A percentile compares a stretch with the other conserved stretches of the same genome.
Conservation (phyloP, 352 stramenopile species). For the Blastocystis sp. region DNA sequence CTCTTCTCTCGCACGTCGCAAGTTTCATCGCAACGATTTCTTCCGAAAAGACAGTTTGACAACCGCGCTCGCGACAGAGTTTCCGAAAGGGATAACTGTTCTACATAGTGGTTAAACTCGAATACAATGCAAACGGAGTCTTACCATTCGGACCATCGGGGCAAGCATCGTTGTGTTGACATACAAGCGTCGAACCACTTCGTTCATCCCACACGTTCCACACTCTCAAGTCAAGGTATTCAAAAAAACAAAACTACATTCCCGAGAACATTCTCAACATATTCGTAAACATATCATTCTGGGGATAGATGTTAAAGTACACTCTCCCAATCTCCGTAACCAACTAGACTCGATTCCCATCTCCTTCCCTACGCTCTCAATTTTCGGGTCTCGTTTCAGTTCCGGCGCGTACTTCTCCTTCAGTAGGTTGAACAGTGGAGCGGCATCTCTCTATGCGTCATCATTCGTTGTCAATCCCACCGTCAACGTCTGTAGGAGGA, state of each 20-base stretch:
- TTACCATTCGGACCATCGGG: conserved; percentile 55
- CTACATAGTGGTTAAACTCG: neutral
- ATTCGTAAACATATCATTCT: neutral
- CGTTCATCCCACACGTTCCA: neutral
- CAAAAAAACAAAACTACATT: conserved; percentile 8
- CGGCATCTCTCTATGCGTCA: conserved; percentile 66
- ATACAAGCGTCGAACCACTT: conserved; percentile 46
- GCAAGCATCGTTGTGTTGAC: conserved; percentile 49
- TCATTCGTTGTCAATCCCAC: conserved; percentile 58
- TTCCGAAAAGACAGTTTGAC: conserved; percentile 55
- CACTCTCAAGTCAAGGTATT: neutral
- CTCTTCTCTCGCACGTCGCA: conserved; percentile 8
- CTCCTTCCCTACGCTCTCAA: conserved; percentile 67
- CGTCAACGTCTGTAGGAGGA: conserved; percentile 72
- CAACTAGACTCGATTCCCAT: neutral
- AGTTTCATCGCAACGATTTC: conserved; percentile 54
- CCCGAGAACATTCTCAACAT: conserved; percentile 50
- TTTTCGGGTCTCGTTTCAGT: conserved; percentile 67
- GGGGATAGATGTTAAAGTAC: conserved; percentile 33
- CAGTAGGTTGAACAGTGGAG: conserved; percentile 74
- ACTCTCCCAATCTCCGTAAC: conserved; percentile 25
- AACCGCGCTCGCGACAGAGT: conserved; percentile 28
- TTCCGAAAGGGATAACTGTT: conserved; percentile 40
- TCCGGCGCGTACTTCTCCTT: conserved; percentile 70
- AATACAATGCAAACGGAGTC: neutral